Evolutionary conservation across 192 early-diverging fungal genomes (phyloP).

Genomic region (Tieghemiomyces parasiticus): DNA sequence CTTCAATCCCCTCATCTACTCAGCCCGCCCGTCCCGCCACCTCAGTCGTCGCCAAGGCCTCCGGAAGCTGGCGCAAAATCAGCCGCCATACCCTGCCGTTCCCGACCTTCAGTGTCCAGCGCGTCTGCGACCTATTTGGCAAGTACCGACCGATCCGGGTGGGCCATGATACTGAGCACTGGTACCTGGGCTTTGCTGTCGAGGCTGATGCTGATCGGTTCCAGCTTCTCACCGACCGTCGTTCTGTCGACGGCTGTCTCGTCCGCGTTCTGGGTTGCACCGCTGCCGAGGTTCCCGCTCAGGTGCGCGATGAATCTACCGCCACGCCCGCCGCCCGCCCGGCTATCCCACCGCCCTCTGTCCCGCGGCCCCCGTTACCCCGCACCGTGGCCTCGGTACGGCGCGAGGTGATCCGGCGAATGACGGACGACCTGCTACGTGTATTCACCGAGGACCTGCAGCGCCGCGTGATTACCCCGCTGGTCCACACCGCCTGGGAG

Average conservation of each 20-base stretch:
- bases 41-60: not conserved
- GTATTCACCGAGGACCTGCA: not conserved
- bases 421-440: not conserved
- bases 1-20: not conserved
- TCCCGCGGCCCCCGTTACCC: not conserved
- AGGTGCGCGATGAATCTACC: conserved; percentile 14
- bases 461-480: not conserved
- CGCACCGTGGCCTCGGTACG: not conserved
- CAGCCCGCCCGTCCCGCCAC: not conserved
- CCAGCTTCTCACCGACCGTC: conserved; percentile 24
- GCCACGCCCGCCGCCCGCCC: not conserved
- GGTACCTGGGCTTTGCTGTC: conserved; percentile 26
- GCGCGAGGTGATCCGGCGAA: not conserved
- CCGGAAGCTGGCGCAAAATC: conserved; percentile 18
- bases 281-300: conserved; percentile 8
- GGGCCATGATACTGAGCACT: conserved; percentile 21
- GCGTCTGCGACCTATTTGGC: conserved; percentile 21
- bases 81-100: conserved; percentile 28
- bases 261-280: conserved; percentile 26
- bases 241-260: conserved; percentile 18
- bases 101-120: conserved; percentile 18
- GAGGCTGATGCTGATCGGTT: conserved; percentile 28
- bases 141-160: conserved; percentile 20
- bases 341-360: not conserved
- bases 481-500: too few species aligned